Evolutionary conservation across 2,329 filamentous ascomycete species (phyloP), one percentile per base, ranked within the genome.

Genomic region (Fusarium tuaranense): DNA sequence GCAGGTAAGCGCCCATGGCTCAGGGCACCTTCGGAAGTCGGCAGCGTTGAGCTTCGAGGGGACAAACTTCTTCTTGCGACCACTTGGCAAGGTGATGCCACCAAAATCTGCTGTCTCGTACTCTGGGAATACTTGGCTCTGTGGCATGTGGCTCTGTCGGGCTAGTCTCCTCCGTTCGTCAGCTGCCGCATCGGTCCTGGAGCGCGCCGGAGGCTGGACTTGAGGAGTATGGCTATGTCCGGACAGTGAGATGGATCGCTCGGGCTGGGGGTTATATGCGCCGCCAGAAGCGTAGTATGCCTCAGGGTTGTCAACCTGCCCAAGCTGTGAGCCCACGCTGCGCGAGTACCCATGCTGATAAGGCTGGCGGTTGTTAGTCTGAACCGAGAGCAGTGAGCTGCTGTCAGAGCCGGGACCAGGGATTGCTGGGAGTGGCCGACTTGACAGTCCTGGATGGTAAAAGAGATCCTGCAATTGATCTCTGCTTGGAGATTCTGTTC

Each of bases 1-100:
- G n/a, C 92, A 90, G 82, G 95, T 97, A 58, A 99, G 86, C 1
- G 96, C 95, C 97, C 97, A 99, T 1, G 97, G 97, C 82, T 98
- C 95, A 3, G 87, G 83, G 79, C 97, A 99, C 79, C 91, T 94
- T 76, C 91, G 92, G 83, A 97, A 96, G 78, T 99, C 96, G 20
- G 88, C 89, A 3, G 91, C 87, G 0, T 92, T 94, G 34, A 99
- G 85, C 81, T 98, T 98, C 20, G 93, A 89, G 2, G 95, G 95
- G 67, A 95, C 91, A 82, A 98, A 98, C 78, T 93, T 94, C 84
- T 92, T 93, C 79, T 94, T 93, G 76, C 93, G 91, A 7, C 93
- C 93, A 57, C 90, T 91, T 3, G 95, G 95, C 68, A 98, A 87
- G 5, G 93, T 93, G 60, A 97, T 97, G 61, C 97, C 88, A 82